Percentiles rank a stretch among this genome's conserved stretches.
Evolutionary conservation across 768 basidiomycete species (phyloP).

Genomic region (Russula emetica): DNA sequence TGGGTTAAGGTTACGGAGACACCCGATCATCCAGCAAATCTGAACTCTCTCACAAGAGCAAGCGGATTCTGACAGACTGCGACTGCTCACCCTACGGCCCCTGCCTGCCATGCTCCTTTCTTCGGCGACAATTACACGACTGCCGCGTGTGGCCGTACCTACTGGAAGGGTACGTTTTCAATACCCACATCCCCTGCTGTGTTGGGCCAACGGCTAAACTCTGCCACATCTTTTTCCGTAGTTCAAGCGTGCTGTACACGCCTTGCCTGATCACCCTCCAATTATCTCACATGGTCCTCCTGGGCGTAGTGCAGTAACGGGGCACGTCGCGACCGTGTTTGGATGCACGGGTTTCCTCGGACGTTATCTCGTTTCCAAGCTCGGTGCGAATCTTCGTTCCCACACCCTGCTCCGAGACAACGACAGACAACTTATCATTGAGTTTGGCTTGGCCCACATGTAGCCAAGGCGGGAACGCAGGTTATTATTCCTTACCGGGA

Average conservation of each 20-base stretch:
- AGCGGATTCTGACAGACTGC: neutral
- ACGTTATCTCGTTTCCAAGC: constrained; percentile 88
- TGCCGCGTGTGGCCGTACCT: constrained; percentile 18
- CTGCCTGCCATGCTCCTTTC: constrained; percentile 44
- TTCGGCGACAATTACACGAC: constrained; percentile 25
- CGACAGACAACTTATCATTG: neutral
- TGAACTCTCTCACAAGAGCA: neutral
- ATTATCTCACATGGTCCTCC: constrained; percentile 72
- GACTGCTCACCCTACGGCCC: neutral
- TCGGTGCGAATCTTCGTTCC: constrained; percentile 52
- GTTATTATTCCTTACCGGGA: constrained; percentile 95
- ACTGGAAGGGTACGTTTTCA: constrained; percentile 16
- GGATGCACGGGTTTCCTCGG: constrained; percentile 95
- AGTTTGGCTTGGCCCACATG: neutral
- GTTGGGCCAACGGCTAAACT: neutral
- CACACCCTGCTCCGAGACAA: neutral
- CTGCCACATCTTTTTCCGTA: neutral
- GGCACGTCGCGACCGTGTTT: constrained; percentile 94
- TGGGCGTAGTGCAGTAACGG: constrained; percentile 83
- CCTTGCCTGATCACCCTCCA: constrained; percentile 56
- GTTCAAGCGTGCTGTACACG: constrained; percentile 64
- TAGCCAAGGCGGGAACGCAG: constrained; percentile 88
- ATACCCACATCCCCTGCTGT: neutral
- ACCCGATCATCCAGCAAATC: constrained; percentile 7
- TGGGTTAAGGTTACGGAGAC: constrained; percentile 26